Conservation (phyloP, 192 early-diverging fungal genomes). For the Physocladia obscura region DNA sequence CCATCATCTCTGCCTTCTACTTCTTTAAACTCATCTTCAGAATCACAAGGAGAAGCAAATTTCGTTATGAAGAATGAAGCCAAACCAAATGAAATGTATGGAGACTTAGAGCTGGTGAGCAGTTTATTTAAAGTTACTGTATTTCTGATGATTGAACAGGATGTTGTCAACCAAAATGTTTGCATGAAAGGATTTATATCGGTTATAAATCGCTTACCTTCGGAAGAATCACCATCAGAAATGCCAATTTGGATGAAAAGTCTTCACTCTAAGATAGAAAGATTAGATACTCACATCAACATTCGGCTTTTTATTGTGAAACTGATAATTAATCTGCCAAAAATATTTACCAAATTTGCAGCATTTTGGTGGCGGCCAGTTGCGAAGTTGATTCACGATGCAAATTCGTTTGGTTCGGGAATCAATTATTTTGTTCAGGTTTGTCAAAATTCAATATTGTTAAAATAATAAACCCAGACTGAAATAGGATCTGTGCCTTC, state of each 20-base stretch:
- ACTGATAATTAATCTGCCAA: conserved; percentile 63
- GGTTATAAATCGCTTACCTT: conserved; percentile 56
- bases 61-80: too few relatives aligned
- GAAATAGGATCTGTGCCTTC: conserved; percentile 61
- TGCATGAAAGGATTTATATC: conserved; percentile 65
- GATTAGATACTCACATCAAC: conserved; percentile 53
- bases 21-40: neutral
- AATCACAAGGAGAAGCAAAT: neutral
- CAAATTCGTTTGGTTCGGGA: conserved; percentile 51
- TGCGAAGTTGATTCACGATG: conserved; percentile 53
- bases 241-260: conserved; percentile 71
- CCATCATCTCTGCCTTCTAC: neutral
- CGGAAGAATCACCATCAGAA: conserved; percentile 10
- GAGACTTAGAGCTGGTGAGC: conserved; percentile 7
- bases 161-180: conserved; percentile 41
- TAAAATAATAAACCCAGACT: neutral
- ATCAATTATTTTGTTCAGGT: conserved; percentile 75
- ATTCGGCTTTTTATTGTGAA: conserved; percentile 65
- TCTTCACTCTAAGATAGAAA: conserved; percentile 50
- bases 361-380: conserved; percentile 60
- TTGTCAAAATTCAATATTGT: neutral
- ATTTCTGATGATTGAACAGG: neutral
- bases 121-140: neutral
- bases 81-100: neutral
- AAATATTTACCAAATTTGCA: conserved; percentile 61